Percentiles rank a stretch among this genome's conserved stretches.
These are phyloP conservation scores for Coemansia sp. DNA, from an alignment of 192 early-diverging fungal genomes.

Conservation along the genomic window DNA sequence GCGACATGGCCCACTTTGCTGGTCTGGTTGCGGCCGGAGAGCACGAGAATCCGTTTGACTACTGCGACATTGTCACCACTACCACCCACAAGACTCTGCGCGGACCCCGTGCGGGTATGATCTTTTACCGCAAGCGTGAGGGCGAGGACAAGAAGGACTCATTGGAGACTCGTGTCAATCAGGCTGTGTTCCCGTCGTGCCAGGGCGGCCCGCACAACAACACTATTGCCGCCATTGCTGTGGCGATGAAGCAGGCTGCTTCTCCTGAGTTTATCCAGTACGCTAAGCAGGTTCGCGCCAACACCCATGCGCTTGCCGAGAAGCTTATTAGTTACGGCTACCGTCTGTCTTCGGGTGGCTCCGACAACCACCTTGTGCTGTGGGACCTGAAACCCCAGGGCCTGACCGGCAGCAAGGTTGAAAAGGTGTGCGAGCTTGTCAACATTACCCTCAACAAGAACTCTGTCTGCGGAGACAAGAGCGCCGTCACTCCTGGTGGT, in stretches of 20 bases:
- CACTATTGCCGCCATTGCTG: conserved; percentile 98
- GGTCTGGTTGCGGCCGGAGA: conserved; percentile 92
- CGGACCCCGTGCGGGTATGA: conserved; percentile 97
- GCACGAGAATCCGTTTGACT: conserved; percentile 91
- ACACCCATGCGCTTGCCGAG: conserved; percentile 83
- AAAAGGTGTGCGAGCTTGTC: conserved; percentile 97
- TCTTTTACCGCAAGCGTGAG: conserved; percentile 91
- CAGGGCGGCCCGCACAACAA: conserved; percentile 99
- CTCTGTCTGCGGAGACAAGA: conserved; percentile 94
- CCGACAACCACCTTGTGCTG: conserved; percentile 97
- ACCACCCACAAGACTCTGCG: conserved; percentile 99
- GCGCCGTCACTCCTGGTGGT: conserved; percentile 95
- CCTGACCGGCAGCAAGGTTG: conserved; percentile 96
- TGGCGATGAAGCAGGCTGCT: conserved; percentile 96
- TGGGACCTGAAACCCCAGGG: conserved; percentile 94
- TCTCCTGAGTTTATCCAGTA: conserved; percentile 92
- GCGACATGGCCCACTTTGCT: conserved; percentile 98
- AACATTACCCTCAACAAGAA: conserved; percentile 99
- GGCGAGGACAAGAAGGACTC: conserved; percentile 76
- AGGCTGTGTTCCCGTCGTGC: conserved; percentile 98
- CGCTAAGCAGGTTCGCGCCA: conserved; percentile 93
- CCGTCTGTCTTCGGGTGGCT: conserved; percentile 92
- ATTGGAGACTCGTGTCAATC: conserved; percentile 94
- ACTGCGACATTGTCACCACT: conserved; percentile 99
- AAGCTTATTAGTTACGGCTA: conserved; percentile 80